Evolutionary conservation across 2,329 filamentous ascomycete genomes (phyloP).

Genomic region (Akanthomyces uredinophilus): DNA sequence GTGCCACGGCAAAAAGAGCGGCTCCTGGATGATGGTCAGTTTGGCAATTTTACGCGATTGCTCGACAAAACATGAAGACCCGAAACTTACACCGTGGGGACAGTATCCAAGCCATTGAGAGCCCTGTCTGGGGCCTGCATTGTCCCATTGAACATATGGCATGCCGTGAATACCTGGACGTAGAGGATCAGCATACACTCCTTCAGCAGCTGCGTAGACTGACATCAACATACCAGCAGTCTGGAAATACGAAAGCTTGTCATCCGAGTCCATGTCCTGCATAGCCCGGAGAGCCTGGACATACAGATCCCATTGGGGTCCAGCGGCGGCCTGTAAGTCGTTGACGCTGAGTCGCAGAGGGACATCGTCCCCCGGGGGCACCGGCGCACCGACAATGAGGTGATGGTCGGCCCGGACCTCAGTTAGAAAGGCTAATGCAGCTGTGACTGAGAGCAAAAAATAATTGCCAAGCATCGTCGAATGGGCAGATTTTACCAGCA

Average conservation of each 20-base stretch:
- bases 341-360: conserved; percentile 38
- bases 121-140: conserved; percentile 13
- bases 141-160: conserved; percentile 29
- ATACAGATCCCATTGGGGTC: conserved; percentile 34
- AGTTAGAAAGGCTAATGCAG: not conserved
- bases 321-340: conserved; percentile 30
- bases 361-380: conserved; percentile 11
- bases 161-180: conserved; percentile 23
- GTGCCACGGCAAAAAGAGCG: conserved; percentile 42
- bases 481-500: not conserved
- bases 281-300: conserved; percentile 35
- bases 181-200: not conserved
- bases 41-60: not conserved
- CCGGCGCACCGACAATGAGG: not conserved
- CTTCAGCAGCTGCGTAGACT: no score
- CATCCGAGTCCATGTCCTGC: conserved; percentile 29
- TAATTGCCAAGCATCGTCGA: not conserved
- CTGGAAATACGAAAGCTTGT: conserved; percentile 37
- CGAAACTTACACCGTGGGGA: conserved; percentile 31
- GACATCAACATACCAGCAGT: conserved; percentile 30
- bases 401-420: not conserved
- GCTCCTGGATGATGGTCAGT: conserved; percentile 26
- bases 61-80: not conserved
- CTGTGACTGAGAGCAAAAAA: not conserved
- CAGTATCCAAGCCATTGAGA: conserved; percentile 29